Evolutionary conservation across 2,329 filamentous ascomycete species (phyloP), one percentile per base, ranked within the genome.

Genomic region (Fusarium sp.): DNA sequence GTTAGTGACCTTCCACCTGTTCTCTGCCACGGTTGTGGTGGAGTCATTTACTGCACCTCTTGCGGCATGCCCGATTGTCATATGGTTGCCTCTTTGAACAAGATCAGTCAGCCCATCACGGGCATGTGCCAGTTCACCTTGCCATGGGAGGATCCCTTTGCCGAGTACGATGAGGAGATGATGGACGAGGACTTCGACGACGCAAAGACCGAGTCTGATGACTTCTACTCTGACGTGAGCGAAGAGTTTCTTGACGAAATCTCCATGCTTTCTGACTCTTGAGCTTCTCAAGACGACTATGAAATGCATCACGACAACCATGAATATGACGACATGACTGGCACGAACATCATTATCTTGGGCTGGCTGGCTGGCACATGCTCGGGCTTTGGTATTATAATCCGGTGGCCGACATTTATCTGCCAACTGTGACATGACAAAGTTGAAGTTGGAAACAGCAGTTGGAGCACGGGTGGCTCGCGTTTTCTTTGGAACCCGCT

Each of bases 1-100:
- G 95, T 99, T 91, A 88, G 95, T 97, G 78, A 81, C 73, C 72
- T 79, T 77, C 77, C 80, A 76, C 77, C 76, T 66, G 69, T 79
- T 59, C 68, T 82, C 63, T 87, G 84, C 77, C 76, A 83, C 55
- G 76, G 79, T 62, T 87, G 85, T 73, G 84, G 84, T 69, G 57
- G 66, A 57, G 72, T 82, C 65, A 78, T 86, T 62, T 73, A 75
- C 46, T 86, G 84, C 76, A 75, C 71, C 62, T 76, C 73, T 28
- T 85, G 83, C 65, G 76, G 76, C 36, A 66, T 73, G 31, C 61
- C 74, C 56, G 70, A 70, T 56, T 56, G 70, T 52, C 71, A 75
- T 45, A 40, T 75, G 61, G 61, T 59, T 47, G 61, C 62, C 58
- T 60, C 53, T 45, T 58, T 65, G 63, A 57, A 60, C 38, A 57